Conservation (phyloP, 257 asterid genomes). For the Pogostemon cablin region DNA sequence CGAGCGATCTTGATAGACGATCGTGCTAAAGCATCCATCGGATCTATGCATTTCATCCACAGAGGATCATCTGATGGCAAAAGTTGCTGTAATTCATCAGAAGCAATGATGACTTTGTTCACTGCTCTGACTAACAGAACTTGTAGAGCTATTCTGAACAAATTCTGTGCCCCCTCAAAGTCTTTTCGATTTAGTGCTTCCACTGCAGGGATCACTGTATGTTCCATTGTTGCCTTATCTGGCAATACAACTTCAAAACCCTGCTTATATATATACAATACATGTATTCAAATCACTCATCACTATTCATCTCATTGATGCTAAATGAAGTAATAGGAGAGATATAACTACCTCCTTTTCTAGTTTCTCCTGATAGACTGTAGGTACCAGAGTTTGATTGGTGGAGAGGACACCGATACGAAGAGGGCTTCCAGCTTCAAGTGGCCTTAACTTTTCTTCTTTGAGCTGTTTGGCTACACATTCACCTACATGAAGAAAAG, state of each 20-base stretch:
- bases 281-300: neutral
- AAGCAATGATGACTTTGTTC: constrained; percentile 63
- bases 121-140: constrained; percentile 75
- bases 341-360: constrained; percentile 53
- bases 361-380: constrained; percentile 65
- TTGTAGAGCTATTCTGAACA: constrained; percentile 67
- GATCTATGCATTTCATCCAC: constrained; percentile 63
- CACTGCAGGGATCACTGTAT: constrained; percentile 56
- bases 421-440: constrained; percentile 66
- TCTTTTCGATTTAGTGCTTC: constrained; percentile 67
- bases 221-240: constrained; percentile 75
- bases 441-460: constrained; percentile 62
- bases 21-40: constrained; percentile 67
- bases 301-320: neutral
- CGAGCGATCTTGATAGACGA: constrained; percentile 49
- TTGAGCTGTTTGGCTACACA: constrained; percentile 79
- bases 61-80: constrained; percentile 77
- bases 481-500: constrained; percentile 68
- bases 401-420: constrained; percentile 67
- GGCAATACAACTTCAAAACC: constrained; percentile 73
- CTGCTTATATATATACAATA: constrained; percentile 39
- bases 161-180: constrained; percentile 70
- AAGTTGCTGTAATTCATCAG: constrained; percentile 57
- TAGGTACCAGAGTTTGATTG: constrained; percentile 41
- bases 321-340: neutral